phyloP scores from a whole-genome alignment of 345 rosid genomes.

The Durio zibethinus region DNA sequence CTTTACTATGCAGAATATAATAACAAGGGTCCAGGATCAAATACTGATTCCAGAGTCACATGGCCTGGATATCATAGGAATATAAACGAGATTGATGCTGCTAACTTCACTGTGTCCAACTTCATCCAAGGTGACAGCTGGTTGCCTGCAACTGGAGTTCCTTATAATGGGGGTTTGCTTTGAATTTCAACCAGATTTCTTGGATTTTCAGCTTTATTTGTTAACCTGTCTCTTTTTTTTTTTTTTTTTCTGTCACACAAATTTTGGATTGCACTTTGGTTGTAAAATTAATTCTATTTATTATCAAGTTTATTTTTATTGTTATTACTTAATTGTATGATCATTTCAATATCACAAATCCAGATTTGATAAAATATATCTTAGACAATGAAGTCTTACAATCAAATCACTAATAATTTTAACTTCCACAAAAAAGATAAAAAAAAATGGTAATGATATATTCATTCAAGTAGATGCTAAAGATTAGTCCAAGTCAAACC shows the following conservation, averaged over 20 bases:
- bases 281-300: slow-evolving; percentile 17
- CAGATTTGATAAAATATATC: too few species aligned
- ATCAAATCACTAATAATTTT: too few species aligned
- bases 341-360: too few species aligned
- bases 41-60: not conserved
- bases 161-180: not conserved
- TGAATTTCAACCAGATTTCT: not conserved
- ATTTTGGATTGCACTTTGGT: too few species aligned
- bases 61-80: not conserved
- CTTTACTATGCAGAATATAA: not conserved
- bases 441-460: too few species aligned
- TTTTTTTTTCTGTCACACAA: too few species aligned
- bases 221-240: not conserved
- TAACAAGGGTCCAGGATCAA: not conserved
- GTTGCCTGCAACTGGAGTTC: not conserved
- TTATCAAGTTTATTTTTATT: too few species aligned
- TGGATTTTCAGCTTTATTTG: not conserved
- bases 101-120: not conserved
- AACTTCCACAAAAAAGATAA: too few species aligned
- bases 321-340: too few species aligned
- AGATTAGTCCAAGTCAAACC: too few species aligned
- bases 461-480: too few species aligned
- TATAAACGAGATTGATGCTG: not conserved
- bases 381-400: too few species aligned
- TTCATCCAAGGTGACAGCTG: not conserved